Conservation (phyloP, 2,329 filamentous ascomycete genomes). For the Ophiostoma tasmaniense region DNA sequence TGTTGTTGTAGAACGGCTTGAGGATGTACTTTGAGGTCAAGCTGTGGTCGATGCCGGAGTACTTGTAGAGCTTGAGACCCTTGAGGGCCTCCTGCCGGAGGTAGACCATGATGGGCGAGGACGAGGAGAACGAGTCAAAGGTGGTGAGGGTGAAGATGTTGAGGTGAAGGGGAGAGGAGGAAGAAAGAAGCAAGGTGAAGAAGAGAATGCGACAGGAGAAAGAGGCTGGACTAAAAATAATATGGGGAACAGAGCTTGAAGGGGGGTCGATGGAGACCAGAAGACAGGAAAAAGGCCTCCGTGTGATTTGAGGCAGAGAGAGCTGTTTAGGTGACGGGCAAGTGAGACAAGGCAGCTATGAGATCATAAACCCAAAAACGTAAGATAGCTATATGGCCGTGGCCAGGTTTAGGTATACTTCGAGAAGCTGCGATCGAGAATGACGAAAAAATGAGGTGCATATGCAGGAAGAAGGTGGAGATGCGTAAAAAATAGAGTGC, state of each 20-base stretch:
- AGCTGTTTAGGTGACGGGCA: neutral
- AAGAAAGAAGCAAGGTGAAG: neutral
- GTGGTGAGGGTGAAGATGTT: neutral
- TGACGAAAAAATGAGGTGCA: constrained; percentile 6
- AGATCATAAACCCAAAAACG: neutral
- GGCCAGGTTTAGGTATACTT: neutral
- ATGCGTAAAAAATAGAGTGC: constrained; percentile 8
- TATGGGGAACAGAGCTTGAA: neutral
- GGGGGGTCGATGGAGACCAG: neutral
- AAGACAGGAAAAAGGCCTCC: neutral
- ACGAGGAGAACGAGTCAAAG: neutral
- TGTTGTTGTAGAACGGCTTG: constrained; percentile 94
- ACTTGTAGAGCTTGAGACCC: constrained; percentile 90
- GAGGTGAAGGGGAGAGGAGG: neutral
- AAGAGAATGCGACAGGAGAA: neutral
- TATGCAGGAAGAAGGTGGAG: constrained; percentile 8
- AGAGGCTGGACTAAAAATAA: neutral
- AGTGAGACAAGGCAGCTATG: neutral
- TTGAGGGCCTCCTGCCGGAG: constrained; percentile 85
- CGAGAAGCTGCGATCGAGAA: neutral
- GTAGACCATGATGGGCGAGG: constrained; percentile 64
- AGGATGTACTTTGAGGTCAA: constrained; percentile 85
- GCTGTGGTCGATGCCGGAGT: constrained; percentile 84
- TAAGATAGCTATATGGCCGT: neutral
- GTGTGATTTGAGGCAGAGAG: no score